A percentile compares a stretch with the other conserved stretches of the same genome.
These are phyloP conservation scores for Collariella sp. DNA, from an alignment of 495 filamentous ascomycete genomes.

Conservation along the genomic window DNA sequence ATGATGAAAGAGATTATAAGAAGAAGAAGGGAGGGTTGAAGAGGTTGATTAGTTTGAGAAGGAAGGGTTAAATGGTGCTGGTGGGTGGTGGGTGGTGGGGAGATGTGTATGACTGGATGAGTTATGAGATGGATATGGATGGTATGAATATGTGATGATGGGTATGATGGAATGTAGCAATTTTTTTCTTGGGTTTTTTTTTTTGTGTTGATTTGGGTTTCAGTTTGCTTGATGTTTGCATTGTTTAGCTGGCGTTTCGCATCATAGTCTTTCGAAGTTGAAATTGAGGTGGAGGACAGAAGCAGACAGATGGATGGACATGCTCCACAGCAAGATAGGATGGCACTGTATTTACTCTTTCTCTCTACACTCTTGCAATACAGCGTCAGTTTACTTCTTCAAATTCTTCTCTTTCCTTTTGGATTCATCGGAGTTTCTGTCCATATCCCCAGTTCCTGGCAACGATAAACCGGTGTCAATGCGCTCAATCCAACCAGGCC, in stretches of 20 bases:
- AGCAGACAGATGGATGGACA: no score
- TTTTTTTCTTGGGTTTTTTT: no score
- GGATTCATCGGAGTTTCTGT: not conserved
- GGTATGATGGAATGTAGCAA: not conserved
- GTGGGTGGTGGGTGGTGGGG: not conserved
- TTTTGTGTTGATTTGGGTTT: not conserved
- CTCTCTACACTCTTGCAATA: not conserved
- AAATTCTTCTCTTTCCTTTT: not conserved
- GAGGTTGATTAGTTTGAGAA: slow-evolving; percentile 15
- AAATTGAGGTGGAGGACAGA: no score
- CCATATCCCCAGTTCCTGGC: not conserved
- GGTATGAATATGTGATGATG: not conserved
- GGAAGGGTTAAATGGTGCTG: not conserved
- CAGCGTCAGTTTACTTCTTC: not conserved
- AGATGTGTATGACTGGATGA: not conserved
- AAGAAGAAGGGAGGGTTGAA: slow-evolving; percentile 10
- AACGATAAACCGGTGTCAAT: no score
- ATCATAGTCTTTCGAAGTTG: no score
- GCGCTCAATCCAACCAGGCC: no score
- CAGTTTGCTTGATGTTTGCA: no score
- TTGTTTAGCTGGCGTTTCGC: no score
- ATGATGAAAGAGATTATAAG: not conserved
- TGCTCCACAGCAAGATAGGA: not conserved
- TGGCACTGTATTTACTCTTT: not conserved
- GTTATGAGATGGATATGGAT: not conserved